Evolutionary conservation across 2,329 filamentous ascomycete genomes (phyloP).

Genomic region (Curvularia eragrostidis): DNA sequence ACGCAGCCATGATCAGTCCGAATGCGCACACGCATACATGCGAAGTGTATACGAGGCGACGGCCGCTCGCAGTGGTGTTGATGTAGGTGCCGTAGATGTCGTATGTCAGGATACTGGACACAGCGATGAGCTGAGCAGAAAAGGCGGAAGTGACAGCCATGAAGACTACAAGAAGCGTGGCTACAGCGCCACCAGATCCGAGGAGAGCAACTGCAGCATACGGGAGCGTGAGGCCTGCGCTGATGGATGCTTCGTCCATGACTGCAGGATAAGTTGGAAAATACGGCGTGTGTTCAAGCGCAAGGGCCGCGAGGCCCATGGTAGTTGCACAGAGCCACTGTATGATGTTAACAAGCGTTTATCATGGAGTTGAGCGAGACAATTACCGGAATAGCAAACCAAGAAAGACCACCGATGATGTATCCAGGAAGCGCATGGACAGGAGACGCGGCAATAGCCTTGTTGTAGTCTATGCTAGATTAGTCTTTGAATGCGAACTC

Average conservation of each 20-base stretch:
- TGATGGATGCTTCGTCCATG: slow-evolving; percentile 35
- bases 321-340: slow-evolving; percentile 56
- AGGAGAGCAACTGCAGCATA: slow-evolving; percentile 43
- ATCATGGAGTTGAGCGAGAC: not conserved
- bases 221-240: slow-evolving; percentile 41
- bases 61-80: slow-evolving; percentile 76
- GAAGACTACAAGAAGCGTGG: slow-evolving; percentile 52
- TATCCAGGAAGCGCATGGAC: slow-evolving; percentile 81
- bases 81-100: slow-evolving; percentile 86
- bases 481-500: not conserved
- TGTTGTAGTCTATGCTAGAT: slow-evolving; percentile 68
- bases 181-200: slow-evolving; percentile 42
- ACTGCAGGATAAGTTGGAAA: slow-evolving; percentile 54
- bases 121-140: slow-evolving; percentile 61
- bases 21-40: slow-evolving; percentile 77
- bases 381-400: slow-evolving; percentile 55
- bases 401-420: slow-evolving; percentile 52
- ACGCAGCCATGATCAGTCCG: slow-evolving; percentile 77
- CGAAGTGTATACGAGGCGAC: slow-evolving; percentile 77
- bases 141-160: slow-evolving; percentile 58
- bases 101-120: slow-evolving; percentile 86
- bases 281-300: slow-evolving; percentile 49
- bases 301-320: slow-evolving; percentile 55
- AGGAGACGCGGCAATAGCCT: slow-evolving; percentile 86
- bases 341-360: not conserved